Evolutionary conservation across 306 rosid genomes (phyloP).

Genomic region (Ceratonia siliqua): DNA sequence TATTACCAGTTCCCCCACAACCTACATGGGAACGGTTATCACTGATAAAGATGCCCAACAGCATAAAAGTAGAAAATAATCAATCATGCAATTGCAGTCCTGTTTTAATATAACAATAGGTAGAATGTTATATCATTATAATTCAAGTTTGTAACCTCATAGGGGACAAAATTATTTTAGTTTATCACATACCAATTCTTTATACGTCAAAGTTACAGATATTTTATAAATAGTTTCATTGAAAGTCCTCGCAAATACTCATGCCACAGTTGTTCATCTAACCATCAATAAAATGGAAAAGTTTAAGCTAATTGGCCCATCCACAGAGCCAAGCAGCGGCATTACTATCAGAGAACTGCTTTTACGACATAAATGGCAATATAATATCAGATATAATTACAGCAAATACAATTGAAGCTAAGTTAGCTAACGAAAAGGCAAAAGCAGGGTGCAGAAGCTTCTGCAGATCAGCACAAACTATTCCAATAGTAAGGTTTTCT

Average conservation of each 20-base stretch:
- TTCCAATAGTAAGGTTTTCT: neutral
- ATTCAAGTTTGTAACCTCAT: neutral
- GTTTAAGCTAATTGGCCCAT: neutral
- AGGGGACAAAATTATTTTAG: neutral
- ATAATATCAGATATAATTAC: neutral
- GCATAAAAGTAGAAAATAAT: neutral
- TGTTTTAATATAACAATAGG: neutral
- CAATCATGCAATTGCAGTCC: constrained; percentile 5
- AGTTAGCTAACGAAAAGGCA: neutral
- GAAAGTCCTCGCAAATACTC: neutral
- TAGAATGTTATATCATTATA: neutral
- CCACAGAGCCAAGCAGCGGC: neutral
- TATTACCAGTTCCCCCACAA: constrained; percentile 69
- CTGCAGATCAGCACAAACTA: neutral
- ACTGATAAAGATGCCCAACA: neutral
- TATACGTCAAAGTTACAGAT: neutral
- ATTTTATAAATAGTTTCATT: neutral
- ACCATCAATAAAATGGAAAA: neutral
- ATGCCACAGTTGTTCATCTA: neutral
- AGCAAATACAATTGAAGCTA: neutral
- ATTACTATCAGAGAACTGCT: neutral
- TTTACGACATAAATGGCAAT: neutral
- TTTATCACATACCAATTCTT: neutral
- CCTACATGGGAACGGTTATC: constrained; percentile 34
- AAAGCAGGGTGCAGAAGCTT: neutral